These are phyloP conservation scores for Naganishia albida DNA, from an alignment of 1,284 basidiomycete species.

Conservation along the genomic window DNA sequence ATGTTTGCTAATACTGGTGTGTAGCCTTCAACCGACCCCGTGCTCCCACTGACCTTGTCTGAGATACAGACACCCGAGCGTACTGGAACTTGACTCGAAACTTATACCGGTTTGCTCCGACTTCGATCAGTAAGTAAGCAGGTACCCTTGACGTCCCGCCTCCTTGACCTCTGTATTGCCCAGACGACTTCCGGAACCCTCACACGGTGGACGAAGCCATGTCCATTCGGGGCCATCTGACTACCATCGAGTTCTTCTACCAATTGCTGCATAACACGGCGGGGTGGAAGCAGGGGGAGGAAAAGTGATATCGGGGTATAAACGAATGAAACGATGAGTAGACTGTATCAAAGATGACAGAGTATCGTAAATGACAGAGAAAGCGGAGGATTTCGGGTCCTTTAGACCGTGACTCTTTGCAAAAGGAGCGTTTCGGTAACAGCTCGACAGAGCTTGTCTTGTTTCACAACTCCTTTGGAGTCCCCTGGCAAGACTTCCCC, in stretches of 20 bases:
- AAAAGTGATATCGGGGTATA: not conserved
- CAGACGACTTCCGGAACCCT: conserved; percentile 46
- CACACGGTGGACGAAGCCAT: conserved; percentile 59
- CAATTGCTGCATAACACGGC: conserved; percentile 57
- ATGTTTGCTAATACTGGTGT: conserved; percentile 30
- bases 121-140: conserved; percentile 41
- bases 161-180: not conserved
- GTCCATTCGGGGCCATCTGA: conserved; percentile 52
- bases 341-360: not conserved
- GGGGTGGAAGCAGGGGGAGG: conserved; percentile 43
- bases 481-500: not conserved
- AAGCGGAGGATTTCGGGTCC: not conserved
- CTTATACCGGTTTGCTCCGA: conserved; percentile 57
- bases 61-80: conserved; percentile 54
- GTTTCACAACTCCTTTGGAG: conserved; percentile 1
- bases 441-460: not conserved
- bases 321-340: too few relatives aligned
- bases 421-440: not conserved
- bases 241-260: conserved; percentile 57
- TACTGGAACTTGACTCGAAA: conserved; percentile 55
- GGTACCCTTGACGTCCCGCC: too few relatives aligned
- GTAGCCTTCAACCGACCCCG: not conserved
- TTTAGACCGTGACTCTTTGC: not conserved
- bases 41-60: not conserved
- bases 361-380: not conserved